Base-by-base conservation (phyloP, 306 rosid genomes). In the Fragaria ananassa region DNA sequence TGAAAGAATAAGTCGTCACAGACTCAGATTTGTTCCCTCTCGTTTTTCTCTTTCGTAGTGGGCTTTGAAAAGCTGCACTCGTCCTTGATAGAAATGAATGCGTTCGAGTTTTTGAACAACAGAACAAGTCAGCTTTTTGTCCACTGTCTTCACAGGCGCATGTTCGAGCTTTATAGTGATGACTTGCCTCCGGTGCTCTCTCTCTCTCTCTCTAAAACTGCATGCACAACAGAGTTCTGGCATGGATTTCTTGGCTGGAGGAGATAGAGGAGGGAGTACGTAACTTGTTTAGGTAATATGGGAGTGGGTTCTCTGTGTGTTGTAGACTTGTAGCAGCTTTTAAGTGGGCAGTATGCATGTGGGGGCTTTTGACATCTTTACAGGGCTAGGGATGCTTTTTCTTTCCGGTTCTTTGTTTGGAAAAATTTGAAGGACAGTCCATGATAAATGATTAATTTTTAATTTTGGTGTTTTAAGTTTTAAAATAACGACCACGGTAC, bases 91-190 rank as follows among this genome's bases (percentile, higher is more conserved):
- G 2, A 29, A 29, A 1, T 29, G 31, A 83, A 57, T 67, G 41
- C 72, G 61, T 49, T 46, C 21, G 70, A 53, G 58, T 71, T 76
- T 65, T 85, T 79, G 80, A 53, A 78, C 57, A 34, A 58, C 29
- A 29, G 31, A 29, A 29, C 31, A 29, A 29, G 31, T 80, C 87
- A 81, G 75, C 87, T 78, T 82, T 83, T 42, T 51, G 74, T 31
- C 57, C 42, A 18, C 69, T 14, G 69, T 35, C 50, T 74, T 39
- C 66, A 29, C 68, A 60, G 76, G 54, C 53, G 73, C 81, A 66
- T 76, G 83, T 79, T 72, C 50, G 15, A 83, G 65, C 74, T n/a
- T 67, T 79, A 66, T 51, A 56, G 61, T 54, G 25, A 45, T 29
- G 31, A 29, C 25, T 15, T 54, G 60, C 17, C 63, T 0, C 66